Evolutionary conservation across 768 basidiomycete species (phyloP), one percentile per base, ranked within the genome.

Genomic region (Dacryopinax spathularia): DNA sequence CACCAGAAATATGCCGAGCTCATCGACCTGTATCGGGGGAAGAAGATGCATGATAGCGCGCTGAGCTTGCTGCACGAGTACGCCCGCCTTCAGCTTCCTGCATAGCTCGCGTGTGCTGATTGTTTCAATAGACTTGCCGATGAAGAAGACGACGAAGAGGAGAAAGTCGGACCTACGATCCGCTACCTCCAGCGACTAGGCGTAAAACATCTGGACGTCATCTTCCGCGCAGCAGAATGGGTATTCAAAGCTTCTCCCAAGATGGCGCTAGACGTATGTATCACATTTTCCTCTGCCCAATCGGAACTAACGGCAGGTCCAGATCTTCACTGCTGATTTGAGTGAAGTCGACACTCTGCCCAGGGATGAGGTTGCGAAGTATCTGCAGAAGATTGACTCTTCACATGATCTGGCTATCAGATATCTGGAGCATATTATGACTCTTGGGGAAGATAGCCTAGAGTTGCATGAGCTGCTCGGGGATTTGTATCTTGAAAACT

Each of bases 21-120:
- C 35, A 84, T 91, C 48, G 91, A 90, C 72, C 75, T 98, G 33
- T 99, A 97, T 71, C 84, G 91, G 68, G 92, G 91, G 34, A 93
- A 93, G 78, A 88, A 89, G 76, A 96, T 95, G 91, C 96, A 99
- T 68, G 78, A 79, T 0, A 88, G 94, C 72, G 93, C 95, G 0
- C 74, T 99, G 66, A 77, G 81, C 31, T 78, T 98, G 34, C 79
- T 99, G n/a, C 81, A 83, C 71, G 82, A 90, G 95, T 96, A 67
- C 67, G 89, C 74, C 13, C 37, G 0, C 15, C 41, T 41, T 33
- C n/a, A 43, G 41, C 5, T 10, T 20, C 3, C 48, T 35, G 31
- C 35, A n/a, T 7, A 39, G 41, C 31, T 15, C 33, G 34, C 60
- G n/a, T 62, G 33, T 63, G 27, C 35, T 37, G 59, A 9, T 25